Conservation (phyloP, 768 basidiomycete species). For the Chalciporus piperatus region DNA sequence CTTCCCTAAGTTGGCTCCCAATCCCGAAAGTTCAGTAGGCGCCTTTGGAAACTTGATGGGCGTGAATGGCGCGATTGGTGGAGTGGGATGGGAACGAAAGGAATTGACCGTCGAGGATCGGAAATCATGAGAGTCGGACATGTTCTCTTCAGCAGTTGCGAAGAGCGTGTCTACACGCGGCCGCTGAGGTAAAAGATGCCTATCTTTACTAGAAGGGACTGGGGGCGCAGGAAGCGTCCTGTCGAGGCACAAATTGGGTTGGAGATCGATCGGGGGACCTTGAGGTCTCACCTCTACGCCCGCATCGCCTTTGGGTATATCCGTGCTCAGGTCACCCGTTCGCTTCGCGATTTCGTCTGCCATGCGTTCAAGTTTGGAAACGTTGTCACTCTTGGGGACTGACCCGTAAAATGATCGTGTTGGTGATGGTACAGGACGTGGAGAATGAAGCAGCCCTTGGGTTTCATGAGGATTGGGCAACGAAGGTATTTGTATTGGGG, state of each 20-base stretch:
- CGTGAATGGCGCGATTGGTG: conserved; percentile 45
- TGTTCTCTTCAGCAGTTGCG: conserved; percentile 7
- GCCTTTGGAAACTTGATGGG: conserved; percentile 36
- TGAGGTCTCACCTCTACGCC: conserved; percentile 19
- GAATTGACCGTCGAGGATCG: conserved; percentile 14
- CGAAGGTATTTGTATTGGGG: conserved; percentile 22
- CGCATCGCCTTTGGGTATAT: conserved; percentile 22
- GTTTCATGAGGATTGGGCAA: conserved; percentile 31
- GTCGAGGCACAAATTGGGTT: conserved; percentile 32
- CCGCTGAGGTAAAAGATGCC: conserved; percentile 12
- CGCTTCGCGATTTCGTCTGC: conserved; percentile 52
- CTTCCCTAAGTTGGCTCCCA: conserved; percentile 22
- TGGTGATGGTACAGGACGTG: conserved; percentile 67
- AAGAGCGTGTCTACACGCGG: conserved; percentile 34
- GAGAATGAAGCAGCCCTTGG: conserved; percentile 52
- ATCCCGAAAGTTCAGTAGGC: conserved; percentile 24
- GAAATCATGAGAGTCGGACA: conserved; percentile 6
- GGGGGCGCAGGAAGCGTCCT: conserved; percentile 65
- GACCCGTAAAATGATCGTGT: conserved; percentile 44
- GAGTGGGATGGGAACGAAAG: conserved; percentile 45
- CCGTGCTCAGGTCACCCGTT: conserved; percentile 26
- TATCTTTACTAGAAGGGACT: conserved; percentile 44
- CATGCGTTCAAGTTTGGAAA: conserved; percentile 70
- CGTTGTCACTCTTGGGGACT: conserved; percentile 39
- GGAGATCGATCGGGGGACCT: conserved; percentile 12